phyloP scores from a whole-genome alignment of 148 eudicot species.

The Silene conica region DNA sequence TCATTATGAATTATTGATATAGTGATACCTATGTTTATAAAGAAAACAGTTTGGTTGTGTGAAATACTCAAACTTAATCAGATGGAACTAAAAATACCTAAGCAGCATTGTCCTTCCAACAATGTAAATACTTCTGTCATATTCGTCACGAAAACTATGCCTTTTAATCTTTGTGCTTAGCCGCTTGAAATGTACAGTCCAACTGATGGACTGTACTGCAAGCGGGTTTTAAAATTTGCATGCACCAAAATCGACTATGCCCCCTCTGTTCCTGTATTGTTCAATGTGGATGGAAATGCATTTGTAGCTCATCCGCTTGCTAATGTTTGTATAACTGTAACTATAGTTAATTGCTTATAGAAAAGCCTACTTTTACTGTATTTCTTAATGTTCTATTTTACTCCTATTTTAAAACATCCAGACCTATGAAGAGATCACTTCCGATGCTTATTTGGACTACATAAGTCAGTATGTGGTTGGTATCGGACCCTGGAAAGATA shows the following conservation, averaged over 20 bases:
- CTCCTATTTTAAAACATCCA: constrained; percentile 26
- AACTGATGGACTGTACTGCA: not conserved
- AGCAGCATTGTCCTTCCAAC: too few relatives aligned
- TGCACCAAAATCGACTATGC: not conserved
- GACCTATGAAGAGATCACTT: constrained; percentile 86
- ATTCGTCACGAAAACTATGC: too few relatives aligned
- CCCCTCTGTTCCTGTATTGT: not conserved
- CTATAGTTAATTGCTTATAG: not conserved
- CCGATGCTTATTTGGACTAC: constrained; percentile 73
- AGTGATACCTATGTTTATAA: too few relatives aligned
- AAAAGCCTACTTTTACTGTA: too few relatives aligned
- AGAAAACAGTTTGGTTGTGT: too few relatives aligned
- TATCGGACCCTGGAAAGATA: constrained; percentile 98
- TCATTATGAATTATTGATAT: too few relatives aligned
- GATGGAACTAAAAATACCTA: too few relatives aligned
- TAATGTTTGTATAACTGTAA: not conserved
- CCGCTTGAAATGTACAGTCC: too few relatives aligned
- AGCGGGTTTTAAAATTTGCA: not conserved
- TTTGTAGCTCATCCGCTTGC: not conserved
- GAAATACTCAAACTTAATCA: too few relatives aligned
- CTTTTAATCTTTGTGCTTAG: too few relatives aligned
- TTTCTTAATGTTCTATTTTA: not conserved
- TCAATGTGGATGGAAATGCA: not conserved
- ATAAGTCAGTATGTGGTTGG: constrained; percentile 77
- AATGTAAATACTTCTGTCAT: too few relatives aligned